Evolutionary conservation across 768 basidiomycete genomes (phyloP).

Genomic region (Suillus hirtellus): DNA sequence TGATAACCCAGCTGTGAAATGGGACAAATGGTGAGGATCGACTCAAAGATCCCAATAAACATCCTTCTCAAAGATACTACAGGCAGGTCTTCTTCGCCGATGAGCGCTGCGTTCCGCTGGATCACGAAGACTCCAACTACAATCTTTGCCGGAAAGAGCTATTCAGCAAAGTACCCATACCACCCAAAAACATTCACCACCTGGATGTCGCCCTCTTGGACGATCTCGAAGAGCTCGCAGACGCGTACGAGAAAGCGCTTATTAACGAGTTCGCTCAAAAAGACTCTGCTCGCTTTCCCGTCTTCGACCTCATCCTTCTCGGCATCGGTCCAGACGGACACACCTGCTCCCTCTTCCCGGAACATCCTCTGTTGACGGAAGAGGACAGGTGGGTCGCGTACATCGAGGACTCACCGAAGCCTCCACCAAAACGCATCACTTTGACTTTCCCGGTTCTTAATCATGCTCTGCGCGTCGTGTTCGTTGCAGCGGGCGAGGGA

Average conservation of each 20-base stretch:
- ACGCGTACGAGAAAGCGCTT: slow-evolving; percentile 80
- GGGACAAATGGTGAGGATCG: slow-evolving; percentile 87
- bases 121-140: slow-evolving; percentile 94
- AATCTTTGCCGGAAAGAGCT: slow-evolving; percentile 67
- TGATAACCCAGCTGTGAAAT: slow-evolving; percentile 64
- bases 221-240: slow-evolving; percentile 78
- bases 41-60: slow-evolving; percentile 6
- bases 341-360: slow-evolving; percentile 96
- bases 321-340: slow-evolving; percentile 99
- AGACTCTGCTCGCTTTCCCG: slow-evolving; percentile 93
- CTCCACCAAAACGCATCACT: slow-evolving; percentile 86
- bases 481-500: slow-evolving; percentile 81
- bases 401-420: slow-evolving; percentile 92
- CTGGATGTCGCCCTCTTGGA: slow-evolving; percentile 69
- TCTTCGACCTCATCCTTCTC: slow-evolving; percentile 96
- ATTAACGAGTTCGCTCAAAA: slow-evolving; percentile 90
- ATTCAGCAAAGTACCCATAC: slow-evolving; percentile 83
- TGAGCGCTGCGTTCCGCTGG: slow-evolving; percentile 92
- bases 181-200: slow-evolving; percentile 73
- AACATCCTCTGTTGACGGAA: slow-evolving; percentile 82
- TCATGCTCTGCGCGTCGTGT: slow-evolving; percentile 83
- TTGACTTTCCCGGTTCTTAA: slow-evolving; percentile 91
- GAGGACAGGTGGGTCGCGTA: slow-evolving; percentile 93
- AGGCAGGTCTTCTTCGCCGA: slow-evolving; percentile 99
- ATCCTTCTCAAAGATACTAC: neutral